Evolutionary conservation across 2,329 filamentous ascomycete genomes (phyloP), one percentile per base, ranked within the genome.

Genomic region (Sclerotinia nivalis): DNA sequence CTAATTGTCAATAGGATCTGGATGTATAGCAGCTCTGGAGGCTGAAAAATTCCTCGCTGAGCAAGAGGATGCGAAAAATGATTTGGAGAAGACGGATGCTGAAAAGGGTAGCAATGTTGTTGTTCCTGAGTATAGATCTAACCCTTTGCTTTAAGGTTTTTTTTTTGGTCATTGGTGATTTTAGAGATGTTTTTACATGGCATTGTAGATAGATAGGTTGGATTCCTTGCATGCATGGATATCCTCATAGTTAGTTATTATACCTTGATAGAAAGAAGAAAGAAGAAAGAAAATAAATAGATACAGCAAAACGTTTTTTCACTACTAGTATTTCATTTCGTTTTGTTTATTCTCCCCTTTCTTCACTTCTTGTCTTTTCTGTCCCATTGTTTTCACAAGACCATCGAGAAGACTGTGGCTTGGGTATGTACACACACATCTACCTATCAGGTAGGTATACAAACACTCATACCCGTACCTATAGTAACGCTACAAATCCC

Each of bases 21-120:
- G 96, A 73, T 99, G 96, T 82, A 91, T 97, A 84, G 96, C 96
- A 67, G 96, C 95, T 15, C 87, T 99, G 68, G 96, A 99, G 79
- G 95, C 95, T 13, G 96, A 99, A 83, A 97, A 97, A 81, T 97
- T 87, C 84, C 84, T 99, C 68, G 85, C 92, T 8, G 95, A 97
- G 78, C 82, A 73, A 58, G 78, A 79, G 59, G 77, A 77, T 67
- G 68, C 60, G 1, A 73, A 75, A 47, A 74, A 77, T 31, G 68
- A 71, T 49, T 49, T 84, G 18, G 79, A 81, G 59, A 82, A 83
- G 66, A 80, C 82, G 71, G 79, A 83, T 47, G 75, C 76, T 2
- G 72, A 75, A 66, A 78, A 78, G 83, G 75, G 86, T 72, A 79
- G 80, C 73, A 85, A 85, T 74, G 86, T 83, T 66, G 82, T 84